Base-by-base conservation (phyloP, 441 rosid species). In the Pelargonium cotyledonis region DNA sequence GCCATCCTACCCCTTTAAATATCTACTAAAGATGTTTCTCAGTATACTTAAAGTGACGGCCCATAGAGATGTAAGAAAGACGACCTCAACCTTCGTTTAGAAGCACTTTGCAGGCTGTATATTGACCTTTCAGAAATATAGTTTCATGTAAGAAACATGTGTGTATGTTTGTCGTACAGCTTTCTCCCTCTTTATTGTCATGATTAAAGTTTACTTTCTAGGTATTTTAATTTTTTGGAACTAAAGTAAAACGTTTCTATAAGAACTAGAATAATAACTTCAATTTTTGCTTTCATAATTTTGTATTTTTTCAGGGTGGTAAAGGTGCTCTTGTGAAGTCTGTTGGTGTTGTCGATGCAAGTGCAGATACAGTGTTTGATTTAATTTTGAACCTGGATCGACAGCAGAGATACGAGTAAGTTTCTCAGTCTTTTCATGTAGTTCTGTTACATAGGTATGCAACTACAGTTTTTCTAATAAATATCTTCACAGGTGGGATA, bases 381-480 rank as follows among this genome's bases (percentile, higher is more conserved):
- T 89, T 90, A 70, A 68, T 95, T 73, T 73, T 87, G 70, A 89
- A 84, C 69, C 84, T 90, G 68, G 97, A 92, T 57, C 88, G 83
- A 46, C 97, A 78, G 58, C 87, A 71, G 67, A 87, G 99, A 95
- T 90, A 95, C 6, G 97, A 95, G 99, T 92, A 86, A 85, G 97
- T 68, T 72, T 57, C 71, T 70, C 68, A 65, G 61, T 64, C 67
- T 4, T 73, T 47, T 71, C 74, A 40, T 65, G 61, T 57, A 69
- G 60, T 70, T 69, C 64, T 70, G 40, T 43, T 47, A 7, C 63
- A 66, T 64, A 70, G 64, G 68, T 76, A 29, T 74, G 63, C 15
- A 63, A 47, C 66, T 72, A 81, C 40, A 66, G 44, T 68, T 72
- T 79, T 70, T 72, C 75, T 77, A 70, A 72, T 68, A 69, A 69